Base-by-base conservation (phyloP, 169 alveolate species). In the Plasmodium cynomolgi region DNA sequence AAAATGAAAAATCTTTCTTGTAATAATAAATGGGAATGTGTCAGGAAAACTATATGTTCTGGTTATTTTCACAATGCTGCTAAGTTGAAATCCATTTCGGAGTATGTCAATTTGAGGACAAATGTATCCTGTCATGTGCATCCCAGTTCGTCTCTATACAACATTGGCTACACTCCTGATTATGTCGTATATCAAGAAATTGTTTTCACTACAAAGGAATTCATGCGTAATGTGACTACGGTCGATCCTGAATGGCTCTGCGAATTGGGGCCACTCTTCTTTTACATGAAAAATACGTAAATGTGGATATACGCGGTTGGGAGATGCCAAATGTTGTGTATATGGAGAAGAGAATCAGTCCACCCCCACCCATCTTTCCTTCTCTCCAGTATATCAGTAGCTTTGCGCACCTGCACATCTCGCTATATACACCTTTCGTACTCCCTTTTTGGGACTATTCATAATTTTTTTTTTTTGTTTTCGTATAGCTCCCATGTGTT, bases 41-140 rank as follows among this genome's bases (percentile, higher is more conserved):
- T 99, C 20, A 97, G 99, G 85, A 98, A 98, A 96, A 99, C 99
- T 79, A 98, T 99, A 44, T 98, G 99, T 88, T 97, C 99, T 6
- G 99, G 99, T 1, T 99, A 99, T 97, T 99, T 99, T 97, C 99
- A 98, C 95, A 99, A 99, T 96, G 99, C 99, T n/a, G 99, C 99
- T 33, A 99, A 99, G 96, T 97, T 99, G 54, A 98, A 98, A 95
- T 99, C 99, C 8, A 98, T 99, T 26, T 99, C 99, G 39, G 99
- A 99, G 97, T 99, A 99, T 96, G 98, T 98, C 26, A 99, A 99
- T 95, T 96, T 99, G 81, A 96, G 99, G 96, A 98, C 99, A 17
- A 99, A 99, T 68, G 98, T 99, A 33, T 99, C 99, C 44, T 99
- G 99, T 82, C 98, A 98, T 83, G 96, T 99, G 31, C 99, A 99